Evolutionary conservation across 2,329 filamentous ascomycete genomes (phyloP).

Genomic region (Penicillium sclerotiorum): DNA sequence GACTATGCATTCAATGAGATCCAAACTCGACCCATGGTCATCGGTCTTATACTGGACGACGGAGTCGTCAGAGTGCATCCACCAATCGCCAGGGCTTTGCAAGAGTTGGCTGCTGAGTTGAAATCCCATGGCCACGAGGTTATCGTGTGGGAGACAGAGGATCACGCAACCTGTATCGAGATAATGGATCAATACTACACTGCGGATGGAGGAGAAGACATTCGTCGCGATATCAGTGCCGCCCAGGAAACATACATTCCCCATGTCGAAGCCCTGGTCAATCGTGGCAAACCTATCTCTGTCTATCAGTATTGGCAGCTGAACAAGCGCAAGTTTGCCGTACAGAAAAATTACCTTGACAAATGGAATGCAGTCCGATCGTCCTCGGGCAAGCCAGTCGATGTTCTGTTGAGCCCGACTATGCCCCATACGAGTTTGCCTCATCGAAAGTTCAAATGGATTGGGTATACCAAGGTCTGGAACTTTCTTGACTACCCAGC

Average conservation of each 20-base stretch:
- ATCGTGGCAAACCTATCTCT: constrained; percentile 56
- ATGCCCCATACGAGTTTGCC: constrained; percentile 62
- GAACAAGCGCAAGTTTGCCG: constrained; percentile 58
- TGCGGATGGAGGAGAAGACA: constrained; percentile 65
- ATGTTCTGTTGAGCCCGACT: constrained; percentile 60
- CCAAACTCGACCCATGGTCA: constrained; percentile 49
- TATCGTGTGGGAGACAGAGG: constrained; percentile 54
- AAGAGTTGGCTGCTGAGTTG: constrained; percentile 40
- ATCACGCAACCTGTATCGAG: constrained; percentile 57
- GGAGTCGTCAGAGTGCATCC: constrained; percentile 59
- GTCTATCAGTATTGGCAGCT: constrained; percentile 70
- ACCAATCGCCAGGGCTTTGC: constrained; percentile 53
- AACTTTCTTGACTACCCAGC: constrained; percentile 66
- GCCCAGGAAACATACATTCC: constrained; percentile 64
- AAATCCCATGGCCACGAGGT: constrained; percentile 56
- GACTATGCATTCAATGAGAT: constrained; percentile 46
- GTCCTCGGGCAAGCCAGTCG: constrained; percentile 52
- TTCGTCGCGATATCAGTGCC: constrained; percentile 55
- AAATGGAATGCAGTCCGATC: constrained; percentile 58
- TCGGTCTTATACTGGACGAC: constrained; percentile 57
- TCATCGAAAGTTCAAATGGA: constrained; percentile 49
- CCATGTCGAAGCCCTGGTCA: constrained; percentile 61
- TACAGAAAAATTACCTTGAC: constrained; percentile 60
- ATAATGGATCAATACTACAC: constrained; percentile 66
- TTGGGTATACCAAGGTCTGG: constrained; percentile 65